These are phyloP conservation scores for Pseudomonodictys pantanalensis DNA, from an alignment of 495 filamentous ascomycete species.

Conservation along the genomic window DNA sequence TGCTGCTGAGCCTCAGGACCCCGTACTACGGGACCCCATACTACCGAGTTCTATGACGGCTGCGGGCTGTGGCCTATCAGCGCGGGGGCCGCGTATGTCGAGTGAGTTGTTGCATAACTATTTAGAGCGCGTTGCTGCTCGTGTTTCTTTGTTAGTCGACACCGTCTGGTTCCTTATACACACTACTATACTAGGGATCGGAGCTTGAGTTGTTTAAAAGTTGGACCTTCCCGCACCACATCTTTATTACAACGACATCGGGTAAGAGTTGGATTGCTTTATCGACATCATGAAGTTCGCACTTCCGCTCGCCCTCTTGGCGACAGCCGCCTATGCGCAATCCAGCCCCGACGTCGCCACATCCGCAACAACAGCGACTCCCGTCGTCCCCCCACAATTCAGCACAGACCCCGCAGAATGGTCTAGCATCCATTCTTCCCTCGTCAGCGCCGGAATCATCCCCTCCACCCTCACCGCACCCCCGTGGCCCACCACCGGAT, in stretches of 20 bases:
- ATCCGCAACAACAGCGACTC: background rate
- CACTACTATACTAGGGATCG: no score
- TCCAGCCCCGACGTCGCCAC: background rate
- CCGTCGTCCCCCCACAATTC: background rate
- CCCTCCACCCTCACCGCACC: conserved; percentile 7
- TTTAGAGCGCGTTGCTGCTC: background rate
- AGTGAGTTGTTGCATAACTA: background rate
- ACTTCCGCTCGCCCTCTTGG: background rate
- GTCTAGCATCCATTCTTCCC: conserved; percentile 7
- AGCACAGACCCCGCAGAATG: conserved; percentile 7
- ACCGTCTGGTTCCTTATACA: no score
- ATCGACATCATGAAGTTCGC: conserved; percentile 7
- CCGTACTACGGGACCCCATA: no score
- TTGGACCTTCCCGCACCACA: background rate
- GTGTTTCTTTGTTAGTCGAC: background rate
- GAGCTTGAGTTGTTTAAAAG: no score
- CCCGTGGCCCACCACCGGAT: background rate
- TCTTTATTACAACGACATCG: background rate
- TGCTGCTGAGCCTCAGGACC: no score
- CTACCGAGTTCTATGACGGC: no score
- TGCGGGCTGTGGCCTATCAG: no score
- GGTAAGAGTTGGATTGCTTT: no score
- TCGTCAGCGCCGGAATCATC: conserved; percentile 3
- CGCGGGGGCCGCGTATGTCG: conserved; percentile 24
- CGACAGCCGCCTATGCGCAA: background rate